Evolutionary conservation across 805 yeast genomes (phyloP).

Genomic region (Candida quercuum): DNA sequence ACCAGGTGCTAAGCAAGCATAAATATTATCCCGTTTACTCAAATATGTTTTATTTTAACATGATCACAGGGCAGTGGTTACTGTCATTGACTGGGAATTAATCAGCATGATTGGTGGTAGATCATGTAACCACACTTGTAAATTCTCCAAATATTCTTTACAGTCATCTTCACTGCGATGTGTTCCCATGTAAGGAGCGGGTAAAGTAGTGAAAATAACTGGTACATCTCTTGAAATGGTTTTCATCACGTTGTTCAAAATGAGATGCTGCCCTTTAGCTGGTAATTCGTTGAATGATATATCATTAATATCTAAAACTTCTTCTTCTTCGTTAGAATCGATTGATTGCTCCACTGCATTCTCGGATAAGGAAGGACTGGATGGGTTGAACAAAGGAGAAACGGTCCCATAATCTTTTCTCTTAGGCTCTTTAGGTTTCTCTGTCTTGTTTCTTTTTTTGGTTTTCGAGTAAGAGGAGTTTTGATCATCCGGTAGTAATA

Average conservation of each 20-base stretch:
- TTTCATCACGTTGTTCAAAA: constrained; percentile 81
- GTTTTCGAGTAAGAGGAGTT: background rate
- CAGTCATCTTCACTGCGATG: constrained; percentile 66
- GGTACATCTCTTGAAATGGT: constrained; percentile 58
- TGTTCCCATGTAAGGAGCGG: constrained; percentile 82
- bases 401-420: background rate
- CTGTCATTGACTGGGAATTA: constrained; percentile 93
- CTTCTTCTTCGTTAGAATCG: constrained; percentile 5
- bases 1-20: no score
- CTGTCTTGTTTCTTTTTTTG: constrained; percentile 11
- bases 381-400: background rate
- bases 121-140: constrained; percentile 76
- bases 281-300: constrained; percentile 81
- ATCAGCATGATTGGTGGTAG: constrained; percentile 80
- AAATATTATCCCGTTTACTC: background rate
- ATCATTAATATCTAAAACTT: constrained; percentile 30
- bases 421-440: background rate
- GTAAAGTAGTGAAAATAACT: constrained; percentile 82
- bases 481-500: constrained; percentile 45
- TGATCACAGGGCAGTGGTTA: constrained; percentile 74
- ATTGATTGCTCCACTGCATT: no score
- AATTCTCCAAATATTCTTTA: constrained; percentile 65
- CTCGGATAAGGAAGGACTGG: no score
- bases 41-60: background rate
- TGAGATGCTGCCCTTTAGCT: constrained; percentile 83